These are phyloP conservation scores for Candida sp. DNA, from an alignment of 1,139 yeast genomes.

Conservation along the genomic window DNA sequence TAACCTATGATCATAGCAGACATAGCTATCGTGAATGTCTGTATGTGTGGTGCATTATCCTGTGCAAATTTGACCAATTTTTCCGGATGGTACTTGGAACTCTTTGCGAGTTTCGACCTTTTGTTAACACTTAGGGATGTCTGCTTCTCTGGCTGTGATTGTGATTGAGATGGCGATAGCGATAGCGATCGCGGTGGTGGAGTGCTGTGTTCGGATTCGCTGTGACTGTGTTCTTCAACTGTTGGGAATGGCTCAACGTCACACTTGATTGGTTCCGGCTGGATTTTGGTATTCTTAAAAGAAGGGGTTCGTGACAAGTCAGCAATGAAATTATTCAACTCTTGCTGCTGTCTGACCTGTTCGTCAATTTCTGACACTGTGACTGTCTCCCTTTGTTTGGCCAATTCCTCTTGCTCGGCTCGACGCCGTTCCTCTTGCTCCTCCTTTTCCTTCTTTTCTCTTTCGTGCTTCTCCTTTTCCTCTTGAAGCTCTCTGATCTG, in stretches of 20 bases:
- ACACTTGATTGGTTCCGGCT: not conserved
- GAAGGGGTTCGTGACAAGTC: slow-evolving; percentile 1
- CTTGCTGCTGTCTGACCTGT: slow-evolving; percentile 3
- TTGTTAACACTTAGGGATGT: not conserved
- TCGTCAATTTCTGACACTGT: not conserved
- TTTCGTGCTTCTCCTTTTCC: slow-evolving; percentile 6
- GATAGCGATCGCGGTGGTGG: not conserved
- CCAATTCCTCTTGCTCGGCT: not conserved
- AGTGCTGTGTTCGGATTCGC: not conserved
- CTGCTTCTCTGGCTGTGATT: slow-evolving; percentile 7
- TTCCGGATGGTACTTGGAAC: slow-evolving; percentile 1
- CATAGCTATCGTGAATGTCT: slow-evolving; percentile 14
- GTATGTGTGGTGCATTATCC: slow-evolving; percentile 4
- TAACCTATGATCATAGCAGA: slow-evolving; percentile 16
- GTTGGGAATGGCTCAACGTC: slow-evolving; percentile 1
- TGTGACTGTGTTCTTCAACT: not conserved
- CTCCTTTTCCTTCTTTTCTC: not conserved
- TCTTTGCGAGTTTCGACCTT: not conserved
- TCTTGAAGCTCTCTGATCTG: slow-evolving; percentile 1
- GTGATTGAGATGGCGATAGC: not conserved
- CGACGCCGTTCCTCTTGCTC: not conserved
- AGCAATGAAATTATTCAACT: slow-evolving; percentile 1
- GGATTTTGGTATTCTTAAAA: not conserved
- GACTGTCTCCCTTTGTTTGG: not conserved
- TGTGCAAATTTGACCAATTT: not conserved